phyloP scores from a whole-genome alignment of 2,329 filamentous ascomycete species.

The Aureobasidium pullulans region DNA sequence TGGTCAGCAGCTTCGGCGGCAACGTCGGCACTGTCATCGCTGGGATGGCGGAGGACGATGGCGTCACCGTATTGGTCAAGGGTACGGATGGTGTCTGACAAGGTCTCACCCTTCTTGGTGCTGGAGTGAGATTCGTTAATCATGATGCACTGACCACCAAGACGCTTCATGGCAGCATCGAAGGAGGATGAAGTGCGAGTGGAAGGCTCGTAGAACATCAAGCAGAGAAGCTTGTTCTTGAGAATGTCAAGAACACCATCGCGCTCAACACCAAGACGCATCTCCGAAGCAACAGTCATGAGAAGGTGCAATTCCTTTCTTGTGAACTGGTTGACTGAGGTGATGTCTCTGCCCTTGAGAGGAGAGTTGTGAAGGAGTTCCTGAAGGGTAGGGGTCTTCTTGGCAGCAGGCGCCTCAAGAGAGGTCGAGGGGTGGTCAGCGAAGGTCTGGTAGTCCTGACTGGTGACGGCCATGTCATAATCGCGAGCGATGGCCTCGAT shows the following conservation, averaged over 20 bases:
- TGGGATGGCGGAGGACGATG: constrained; percentile 89
- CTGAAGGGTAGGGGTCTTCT: constrained; percentile 53
- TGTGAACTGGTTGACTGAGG: constrained; percentile 86
- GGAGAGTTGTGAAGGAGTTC: constrained; percentile 70
- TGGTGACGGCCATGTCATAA: constrained; percentile 74
- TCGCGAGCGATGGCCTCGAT: constrained; percentile 89
- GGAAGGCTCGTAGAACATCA: constrained; percentile 96
- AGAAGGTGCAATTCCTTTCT: constrained; percentile 83
- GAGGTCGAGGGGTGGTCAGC: constrained; percentile 29
- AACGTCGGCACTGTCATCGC: constrained; percentile 69
- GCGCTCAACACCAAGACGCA: constrained; percentile 89
- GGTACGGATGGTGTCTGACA: constrained; percentile 90
- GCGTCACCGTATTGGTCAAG: constrained; percentile 92
- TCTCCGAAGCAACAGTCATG: constrained; percentile 95
- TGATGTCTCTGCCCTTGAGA: constrained; percentile 83
- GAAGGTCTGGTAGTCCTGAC: constrained; percentile 87
- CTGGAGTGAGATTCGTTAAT: constrained; percentile 80
- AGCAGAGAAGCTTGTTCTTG: constrained; percentile 77
- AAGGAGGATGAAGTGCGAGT: constrained; percentile 94
- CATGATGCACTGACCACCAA: constrained; percentile 78
- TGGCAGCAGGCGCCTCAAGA: constrained; percentile 20
- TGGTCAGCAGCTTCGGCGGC: constrained; percentile 83
- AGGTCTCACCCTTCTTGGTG: constrained; percentile 86
- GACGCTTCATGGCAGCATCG: constrained; percentile 95
- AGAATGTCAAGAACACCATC: constrained; percentile 84